Percentiles rank a stretch among this genome's conserved stretches.
phyloP scores from a whole-genome alignment of 2,329 filamentous ascomycete genomes.

The Cryoendolithus antarcticus region DNA sequence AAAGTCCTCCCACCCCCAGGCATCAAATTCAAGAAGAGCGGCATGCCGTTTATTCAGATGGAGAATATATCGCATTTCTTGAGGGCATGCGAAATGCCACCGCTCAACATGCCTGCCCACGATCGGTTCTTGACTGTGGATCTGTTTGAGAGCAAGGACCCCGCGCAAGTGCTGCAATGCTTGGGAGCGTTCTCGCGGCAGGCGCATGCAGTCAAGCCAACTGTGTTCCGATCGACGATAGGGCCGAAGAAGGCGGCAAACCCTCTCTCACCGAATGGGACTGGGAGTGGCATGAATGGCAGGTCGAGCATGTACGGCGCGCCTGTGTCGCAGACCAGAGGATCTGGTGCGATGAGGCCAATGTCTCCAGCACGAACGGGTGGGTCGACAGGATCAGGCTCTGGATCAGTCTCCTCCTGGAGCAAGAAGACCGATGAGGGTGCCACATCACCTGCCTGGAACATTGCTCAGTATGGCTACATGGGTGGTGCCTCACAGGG shows the following conservation, averaged over 20 bases:
- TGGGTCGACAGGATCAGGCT: conserved; percentile 41
- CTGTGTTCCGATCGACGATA: conserved; percentile 61
- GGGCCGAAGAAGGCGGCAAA: conserved; percentile 55
- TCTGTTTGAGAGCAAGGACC: conserved; percentile 89
- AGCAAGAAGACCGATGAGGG: conserved; percentile 73
- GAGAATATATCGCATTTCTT: conserved; percentile 98
- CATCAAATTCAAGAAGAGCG: conserved; percentile 79
- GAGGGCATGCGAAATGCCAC: conserved; percentile 70
- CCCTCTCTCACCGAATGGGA: conserved; percentile 19
- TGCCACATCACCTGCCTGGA: conserved; percentile 80
- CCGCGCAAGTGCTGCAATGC: conserved; percentile 89
- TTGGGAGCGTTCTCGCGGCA: conserved; percentile 81
- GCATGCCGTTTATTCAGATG: conserved; percentile 99
- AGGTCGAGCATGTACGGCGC: conserved; percentile 2
- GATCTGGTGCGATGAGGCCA: conserved; percentile 8
- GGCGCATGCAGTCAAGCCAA: conserved; percentile 62
- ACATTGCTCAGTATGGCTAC: conserved; percentile 96
- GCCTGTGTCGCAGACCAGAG: conserved; percentile 1
- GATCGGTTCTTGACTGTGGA: conserved; percentile 96
- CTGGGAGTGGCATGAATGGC: conserved; percentile 8
- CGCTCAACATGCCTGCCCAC: conserved; percentile 79
- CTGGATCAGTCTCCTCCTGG: conserved; percentile 67
- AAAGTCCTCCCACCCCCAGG: conserved; percentile 62
- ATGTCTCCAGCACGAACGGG: conserved; percentile 36
- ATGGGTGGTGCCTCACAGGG: conserved; percentile 96